A percentile compares a stretch with the other conserved stretches of the same genome.
Conservation (phyloP, 139 green algal genomes). For the Coelastrella sp. region DNA sequence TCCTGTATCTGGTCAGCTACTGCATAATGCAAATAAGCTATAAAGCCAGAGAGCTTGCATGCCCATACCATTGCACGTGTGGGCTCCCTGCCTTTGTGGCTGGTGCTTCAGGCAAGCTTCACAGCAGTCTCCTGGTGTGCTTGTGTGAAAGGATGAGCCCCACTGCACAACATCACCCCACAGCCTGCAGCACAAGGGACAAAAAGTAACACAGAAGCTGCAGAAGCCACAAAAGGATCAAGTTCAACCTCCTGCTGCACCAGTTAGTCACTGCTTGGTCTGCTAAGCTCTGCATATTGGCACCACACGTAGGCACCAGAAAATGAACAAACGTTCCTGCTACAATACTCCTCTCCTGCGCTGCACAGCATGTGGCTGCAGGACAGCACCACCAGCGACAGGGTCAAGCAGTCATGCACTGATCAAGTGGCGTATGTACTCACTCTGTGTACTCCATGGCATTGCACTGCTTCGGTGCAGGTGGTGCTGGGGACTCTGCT, state of each 20-base stretch:
- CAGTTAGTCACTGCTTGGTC: not conserved
- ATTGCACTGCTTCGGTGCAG: constrained; percentile 50
- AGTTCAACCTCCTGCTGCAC: not conserved
- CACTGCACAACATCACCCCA: constrained; percentile 85
- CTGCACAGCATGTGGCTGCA: not conserved
- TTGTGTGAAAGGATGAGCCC: constrained; percentile 64
- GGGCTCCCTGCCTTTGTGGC: constrained; percentile 57
- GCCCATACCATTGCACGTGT: constrained; percentile 76
- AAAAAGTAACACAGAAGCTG: not conserved
- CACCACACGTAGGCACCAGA: not conserved
- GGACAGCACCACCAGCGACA: no score
- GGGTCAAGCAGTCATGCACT: no score
- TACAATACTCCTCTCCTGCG: not conserved
- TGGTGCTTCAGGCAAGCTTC: constrained; percentile 61
- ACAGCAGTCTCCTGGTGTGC: constrained; percentile 73
- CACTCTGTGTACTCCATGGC: constrained; percentile 59
- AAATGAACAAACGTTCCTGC: not conserved
- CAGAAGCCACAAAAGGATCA: not conserved
- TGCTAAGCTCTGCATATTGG: not conserved
- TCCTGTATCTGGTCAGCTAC: not conserved
- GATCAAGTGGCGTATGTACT: not conserved
- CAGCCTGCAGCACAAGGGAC: constrained; percentile 67
- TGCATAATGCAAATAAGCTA: not conserved
- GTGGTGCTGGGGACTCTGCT: not conserved
- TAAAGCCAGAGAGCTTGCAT: not conserved